Evolutionary conservation across 2,329 filamentous ascomycete species (phyloP).

Genomic region (Knufia fluminis): DNA sequence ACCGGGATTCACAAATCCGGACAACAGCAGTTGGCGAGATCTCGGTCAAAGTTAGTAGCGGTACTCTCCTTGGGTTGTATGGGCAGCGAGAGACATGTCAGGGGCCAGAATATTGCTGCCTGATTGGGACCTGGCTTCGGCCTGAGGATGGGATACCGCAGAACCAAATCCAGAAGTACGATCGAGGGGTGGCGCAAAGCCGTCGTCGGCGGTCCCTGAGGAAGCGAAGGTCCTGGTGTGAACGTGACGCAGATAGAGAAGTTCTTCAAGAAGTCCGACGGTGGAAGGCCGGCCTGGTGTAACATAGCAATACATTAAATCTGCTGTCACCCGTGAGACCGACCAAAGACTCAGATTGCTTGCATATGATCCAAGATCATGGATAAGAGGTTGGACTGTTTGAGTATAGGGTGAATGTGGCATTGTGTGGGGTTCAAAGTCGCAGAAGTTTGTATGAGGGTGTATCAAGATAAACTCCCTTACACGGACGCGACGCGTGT

Average conservation of each 20-base stretch:
- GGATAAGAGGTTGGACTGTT: conserved; percentile 1
- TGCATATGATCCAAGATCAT: too few relatives aligned
- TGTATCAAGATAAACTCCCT: neutral
- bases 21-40: neutral
- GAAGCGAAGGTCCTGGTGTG: neutral
- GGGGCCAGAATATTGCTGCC: conserved; percentile 4
- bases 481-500: conserved; percentile 3
- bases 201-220: neutral
- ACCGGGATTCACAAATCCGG: conserved; percentile 3
- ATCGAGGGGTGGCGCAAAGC: neutral
- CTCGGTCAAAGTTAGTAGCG: neutral
- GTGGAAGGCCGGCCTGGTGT: neutral
- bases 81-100: conserved; percentile 3
- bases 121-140: conserved; percentile 1
- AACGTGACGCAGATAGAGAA: neutral
- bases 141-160: conserved; percentile 1
- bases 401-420: conserved; percentile 1
- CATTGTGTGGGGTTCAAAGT: neutral
- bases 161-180: neutral
- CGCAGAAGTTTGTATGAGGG: neutral
- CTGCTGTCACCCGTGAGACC: too few relatives aligned
- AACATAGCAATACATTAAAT: neutral
- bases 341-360: too few relatives aligned
- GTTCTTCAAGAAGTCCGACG: neutral
- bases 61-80: neutral